Evolutionary conservation across 1,139 yeast species (phyloP), one percentile per base, ranked within the genome.

Genomic region (Fermentozyma sake): DNA sequence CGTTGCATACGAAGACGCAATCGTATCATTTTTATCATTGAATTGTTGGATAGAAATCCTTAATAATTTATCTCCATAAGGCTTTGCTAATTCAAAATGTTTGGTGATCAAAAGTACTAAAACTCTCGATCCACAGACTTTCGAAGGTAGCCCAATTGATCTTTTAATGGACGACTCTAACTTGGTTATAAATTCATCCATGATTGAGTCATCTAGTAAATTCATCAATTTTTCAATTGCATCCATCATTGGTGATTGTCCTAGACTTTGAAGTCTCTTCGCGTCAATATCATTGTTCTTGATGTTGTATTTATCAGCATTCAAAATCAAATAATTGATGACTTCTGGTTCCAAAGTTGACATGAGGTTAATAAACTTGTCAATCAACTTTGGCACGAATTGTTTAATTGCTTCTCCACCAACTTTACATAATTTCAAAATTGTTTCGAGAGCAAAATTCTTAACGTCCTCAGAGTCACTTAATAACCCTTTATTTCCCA

Each of bases 301-400:
- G 34, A 87, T 54, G 27, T 87, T 86, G 48, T 81, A 86, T 51
- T 87, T 91, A 35, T 79, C 89, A 0, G 97, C 96, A 57, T 91
- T 89, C 38, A 91, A 64, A 0, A 93, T 77, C 35, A 91, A 58
- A 44, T 87, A 91, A 48, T 91, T 89, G 41, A 86, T 73, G 3
- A 84, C 78, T 48, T 89, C 96, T 0, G 97, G 97, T 46, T 91
- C 98, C 27, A 91, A 61, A 0, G 94, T 81, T 0, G 96, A 84
- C 76, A 91, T 77, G 38, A 86, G 58, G 6, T 70, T 57, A 11
- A 84, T 62, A 42, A 91, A 68, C 31, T 85, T 85, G 26, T 76
- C 81, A 12, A 86, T 62, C 28, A 91, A 64, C 3, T 62, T 62
- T 0, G 94, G 82, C 20, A 84, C 74, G 51, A 78, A 85, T 1